Base-by-base conservation (phyloP, 2,329 filamentous ascomycete genomes). In the Helotiales sp. region DNA sequence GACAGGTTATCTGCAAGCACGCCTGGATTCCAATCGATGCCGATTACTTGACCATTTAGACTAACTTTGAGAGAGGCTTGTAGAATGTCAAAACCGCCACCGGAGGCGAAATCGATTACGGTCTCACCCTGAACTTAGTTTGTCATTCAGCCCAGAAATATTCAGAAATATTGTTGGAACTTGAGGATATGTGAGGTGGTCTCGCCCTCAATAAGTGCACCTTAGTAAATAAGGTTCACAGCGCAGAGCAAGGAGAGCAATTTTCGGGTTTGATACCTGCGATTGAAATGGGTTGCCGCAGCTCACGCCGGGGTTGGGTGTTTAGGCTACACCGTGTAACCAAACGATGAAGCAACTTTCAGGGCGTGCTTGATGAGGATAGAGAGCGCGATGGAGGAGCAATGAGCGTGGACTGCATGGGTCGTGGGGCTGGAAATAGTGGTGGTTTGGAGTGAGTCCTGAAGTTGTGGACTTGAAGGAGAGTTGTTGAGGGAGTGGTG, bases 21-120 rank as follows among this genome's bases (percentile, higher is more conserved):
- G 68, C 85, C 81, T 85, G 87, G 50, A 69, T 84, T 89, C 83
- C 89, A 88, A 71, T 89, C 86, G 4, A 89, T 78, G 7, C 87
- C 87, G 58, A 88, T 83, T 3, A 79, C 84, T 30, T 77, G 81
- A 1, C 86, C 86, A 3, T 74, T 75, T 0, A 71, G 55, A 0
- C 85, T 85, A 43, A 88, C 81, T 70, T 81, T 84, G n/a, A 8
- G 60, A 5, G 84, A 80, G 11, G 86, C 85, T 2, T 84, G 80
- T 67, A 88, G 86, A 20, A 84, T 82, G 71, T 89, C 86, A 52
- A 89, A 84, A 0, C 87, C 86, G 7, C 83, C 85, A 2, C 87
- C 86, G 68, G 81, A 82, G 1, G 87, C 86, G 1, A 89, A 78
- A 69, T 88, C 86, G 64, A 89, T 76, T 1, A 88, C 81, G 0